Percentiles rank a stretch among this genome's conserved stretches.
phyloP scores from a whole-genome alignment of 2,329 filamentous ascomycete genomes.

The Peltaster fructicola region DNA sequence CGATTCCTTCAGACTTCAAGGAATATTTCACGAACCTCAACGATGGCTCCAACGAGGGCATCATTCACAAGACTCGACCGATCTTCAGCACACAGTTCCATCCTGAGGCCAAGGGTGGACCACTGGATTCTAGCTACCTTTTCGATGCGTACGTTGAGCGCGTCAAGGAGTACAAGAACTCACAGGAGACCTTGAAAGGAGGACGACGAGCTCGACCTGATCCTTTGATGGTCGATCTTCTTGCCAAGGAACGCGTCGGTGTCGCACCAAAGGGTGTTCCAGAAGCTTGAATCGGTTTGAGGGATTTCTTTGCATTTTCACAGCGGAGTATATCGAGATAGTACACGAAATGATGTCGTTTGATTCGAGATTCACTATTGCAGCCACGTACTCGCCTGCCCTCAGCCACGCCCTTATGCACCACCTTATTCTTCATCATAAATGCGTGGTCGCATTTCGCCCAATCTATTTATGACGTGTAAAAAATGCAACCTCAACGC shows the following conservation, averaged over 20 bases:
- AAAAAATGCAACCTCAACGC: no score
- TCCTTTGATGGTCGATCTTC: constrained; percentile 72
- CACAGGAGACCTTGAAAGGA: constrained; percentile 49
- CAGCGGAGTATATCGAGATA: no score
- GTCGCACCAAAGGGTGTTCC: no score
- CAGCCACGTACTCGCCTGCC: no score
- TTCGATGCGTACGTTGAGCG: constrained; percentile 94
- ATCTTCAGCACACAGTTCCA: constrained; percentile 99
- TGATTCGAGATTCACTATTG: no score
- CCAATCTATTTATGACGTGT: no score
- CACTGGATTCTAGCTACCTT: constrained; percentile 85
- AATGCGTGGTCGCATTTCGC: no score
- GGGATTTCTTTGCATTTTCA: no score
- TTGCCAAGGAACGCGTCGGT: constrained; percentile 88
- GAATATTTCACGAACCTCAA: constrained; percentile 98
- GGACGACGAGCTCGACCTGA: constrained; percentile 74
- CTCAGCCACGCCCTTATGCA: no score
- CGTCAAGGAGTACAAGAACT: constrained; percentile 75
- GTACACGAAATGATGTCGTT: no score
- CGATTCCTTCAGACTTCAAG: constrained; percentile 73
- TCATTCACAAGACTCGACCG: constrained; percentile 88
- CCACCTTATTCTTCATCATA: no score
- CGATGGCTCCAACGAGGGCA: constrained; percentile 90
- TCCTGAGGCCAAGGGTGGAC: constrained; percentile 92
- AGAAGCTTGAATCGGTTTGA: no score